Base-by-base conservation (phyloP, 2,329 filamentous ascomycete species). In the Paracorniculantispora psalliotae region DNA sequence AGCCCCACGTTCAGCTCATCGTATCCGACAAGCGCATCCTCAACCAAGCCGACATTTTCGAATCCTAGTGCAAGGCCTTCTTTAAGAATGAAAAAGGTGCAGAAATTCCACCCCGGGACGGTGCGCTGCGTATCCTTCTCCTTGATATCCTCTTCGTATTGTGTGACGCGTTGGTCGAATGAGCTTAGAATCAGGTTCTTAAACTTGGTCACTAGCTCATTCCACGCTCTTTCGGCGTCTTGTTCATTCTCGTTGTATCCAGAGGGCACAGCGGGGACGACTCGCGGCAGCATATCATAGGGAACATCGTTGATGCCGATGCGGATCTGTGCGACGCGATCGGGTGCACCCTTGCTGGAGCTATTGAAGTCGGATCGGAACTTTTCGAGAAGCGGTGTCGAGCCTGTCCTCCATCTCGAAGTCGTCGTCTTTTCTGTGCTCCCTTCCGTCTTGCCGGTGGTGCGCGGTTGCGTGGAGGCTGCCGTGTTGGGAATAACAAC, bases 21-120 rank as follows among this genome's bases (percentile, higher is more conserved):
- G 66, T 99, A 99, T 15, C 92, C 91, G 4, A 94, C 90, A 41
- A 99, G 77, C 3, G 94, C 93, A 79, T 99, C 94, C 69, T 99
- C 94, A 9, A 97, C 91, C 10, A 99, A 79, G 0, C 96, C 96
- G 3, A 97, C 92, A 69, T 91, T 97, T 72, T 99, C 96, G 65
- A 99, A 96, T 0, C 93, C 96, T 64, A 91, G 84, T 1, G 94
- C 93, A 37, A 99, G 77, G 0, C 94, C 94, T 72, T 99, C 94
- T 69, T 99, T 99, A 9, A 99, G 80, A 17, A 99, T 92, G 71
- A 99, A 99, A 71, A 99, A 99, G 0, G 94, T 99, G 73, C 94
- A 97, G 70, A 99, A 99, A 69, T 99, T 99, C 94, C 94, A 99
- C 0, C 94, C 94, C 0, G 94, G 94, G 19, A 99, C 76, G 35